Conservation (phyloP, 2,329 filamentous ascomycete species). For the Exophiala calicioides region DNA sequence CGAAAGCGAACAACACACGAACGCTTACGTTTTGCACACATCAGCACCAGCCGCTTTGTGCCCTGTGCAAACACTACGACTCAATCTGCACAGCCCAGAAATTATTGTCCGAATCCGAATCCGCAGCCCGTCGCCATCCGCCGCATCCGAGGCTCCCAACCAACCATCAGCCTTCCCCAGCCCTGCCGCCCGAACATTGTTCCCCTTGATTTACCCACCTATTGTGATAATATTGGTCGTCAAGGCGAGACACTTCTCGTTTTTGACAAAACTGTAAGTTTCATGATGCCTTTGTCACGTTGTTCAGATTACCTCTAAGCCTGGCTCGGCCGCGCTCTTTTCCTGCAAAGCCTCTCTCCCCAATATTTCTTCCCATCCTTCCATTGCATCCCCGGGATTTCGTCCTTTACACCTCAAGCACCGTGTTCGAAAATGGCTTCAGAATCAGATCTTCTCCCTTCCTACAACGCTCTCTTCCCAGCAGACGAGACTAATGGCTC, state of each 20-base stretch:
- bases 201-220: conserved; percentile 6
- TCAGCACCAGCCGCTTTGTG: conserved; percentile 16
- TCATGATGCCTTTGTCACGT: background rate
- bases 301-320: conserved; percentile 12
- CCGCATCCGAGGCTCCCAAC: conserved; percentile 21
- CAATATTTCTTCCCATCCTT: background rate
- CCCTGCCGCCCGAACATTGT: conserved; percentile 2
- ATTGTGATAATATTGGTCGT: no score
- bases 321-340: conserved; percentile 6
- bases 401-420: no score
- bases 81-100: background rate
- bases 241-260: no score
- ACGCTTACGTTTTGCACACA: conserved; percentile 23
- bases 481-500: conserved; percentile 24
- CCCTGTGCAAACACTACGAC: background rate
- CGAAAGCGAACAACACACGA: no score
- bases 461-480: conserved; percentile 26
- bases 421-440: conserved; percentile 19
- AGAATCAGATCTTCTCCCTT: conserved; percentile 15
- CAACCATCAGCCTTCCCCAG: conserved; percentile 16
- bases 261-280: no score
- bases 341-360: conserved; percentile 3
- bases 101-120: no score
- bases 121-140: no score
- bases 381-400: no score